Evolutionary conservation across 352 stramenopile species (phyloP), one percentile per base, ranked within the genome.

Genomic region (Elongisporangium prolatum): DNA sequence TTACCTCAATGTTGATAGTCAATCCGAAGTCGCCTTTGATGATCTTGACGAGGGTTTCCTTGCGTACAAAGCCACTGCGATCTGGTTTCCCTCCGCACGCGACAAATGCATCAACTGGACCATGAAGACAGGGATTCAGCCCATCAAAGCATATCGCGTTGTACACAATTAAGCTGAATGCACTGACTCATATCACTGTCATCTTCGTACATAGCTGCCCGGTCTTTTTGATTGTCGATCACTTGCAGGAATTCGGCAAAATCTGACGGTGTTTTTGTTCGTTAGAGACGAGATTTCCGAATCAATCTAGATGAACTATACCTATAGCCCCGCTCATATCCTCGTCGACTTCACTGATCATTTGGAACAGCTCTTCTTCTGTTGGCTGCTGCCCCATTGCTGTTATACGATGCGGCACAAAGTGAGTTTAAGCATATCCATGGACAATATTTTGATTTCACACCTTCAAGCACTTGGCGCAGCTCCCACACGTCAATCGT

Each of bases 201-300:
- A 58, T 98, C 94, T 66, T 98, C 93, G 66, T 98, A 97, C 67
- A 98, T 91, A 40, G 91, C 86, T 3, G 95, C 93, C 21, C 91
- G 77, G 58, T 98, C 93, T 66, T 99, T 99, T 68, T 99, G 96
- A 55, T 97, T 98, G 69, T 98, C 96, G 51, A 99, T 98, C 25
- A 99, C 94, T 72, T 98, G 97, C 21, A 99, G 75, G 63, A 99
- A 99, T 64, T 99, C 96, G 57, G 92, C 90, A 80, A 99, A 99
- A 63, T 99, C 96, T 91, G 60, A 18, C 20, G 28, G 17, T 48
- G 37, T 14, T 21, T 11, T 40, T 55, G 13, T 20, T 40, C 9
- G 8, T 40, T 40, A 40, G 28, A n/a, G 4, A 11, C 37, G 21
- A 48, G 17, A 52, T 34, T 9, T 20, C 6, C n/a, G 4, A 51